phyloP scores from a whole-genome alignment of 1,284 basidiomycete species.

The Cutaneotrichosporon dermatis region DNA sequence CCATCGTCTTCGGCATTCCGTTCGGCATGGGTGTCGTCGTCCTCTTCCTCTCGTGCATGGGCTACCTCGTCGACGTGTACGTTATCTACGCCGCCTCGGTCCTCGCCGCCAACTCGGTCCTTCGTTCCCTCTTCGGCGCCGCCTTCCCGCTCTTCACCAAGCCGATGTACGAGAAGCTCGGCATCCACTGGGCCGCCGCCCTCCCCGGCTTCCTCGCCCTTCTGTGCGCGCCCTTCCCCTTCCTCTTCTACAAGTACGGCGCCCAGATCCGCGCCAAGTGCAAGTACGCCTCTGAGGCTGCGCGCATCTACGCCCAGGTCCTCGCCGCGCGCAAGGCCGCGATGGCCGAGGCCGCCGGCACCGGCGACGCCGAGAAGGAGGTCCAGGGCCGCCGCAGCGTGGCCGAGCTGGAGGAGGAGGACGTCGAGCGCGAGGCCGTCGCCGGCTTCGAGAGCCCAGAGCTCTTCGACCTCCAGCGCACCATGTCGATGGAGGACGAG shows the following conservation, averaged over 20 bases:
- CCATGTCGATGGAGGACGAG: slow-evolving; percentile 20
- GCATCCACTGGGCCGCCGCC: slow-evolving; percentile 63
- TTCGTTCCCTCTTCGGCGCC: slow-evolving; percentile 63
- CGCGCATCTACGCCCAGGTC: slow-evolving; percentile 35
- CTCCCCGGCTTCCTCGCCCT: slow-evolving; percentile 61
- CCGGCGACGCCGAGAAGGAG: slow-evolving; percentile 16
- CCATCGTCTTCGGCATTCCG: slow-evolving; percentile 57
- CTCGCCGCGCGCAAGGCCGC: slow-evolving; percentile 36
- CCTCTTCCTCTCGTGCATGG: slow-evolving; percentile 58
- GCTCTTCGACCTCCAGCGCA: slow-evolving; percentile 5
- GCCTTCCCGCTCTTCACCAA: slow-evolving; percentile 59
- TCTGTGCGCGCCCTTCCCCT: slow-evolving; percentile 57
- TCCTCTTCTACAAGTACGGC: slow-evolving; percentile 56
- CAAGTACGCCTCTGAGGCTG: slow-evolving; percentile 45
- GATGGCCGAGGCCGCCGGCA: slow-evolving; percentile 1
- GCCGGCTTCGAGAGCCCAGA: slow-evolving; percentile 1
- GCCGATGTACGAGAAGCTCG: slow-evolving; percentile 53
- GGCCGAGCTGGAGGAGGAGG: not conserved
- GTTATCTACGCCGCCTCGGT: slow-evolving; percentile 56
- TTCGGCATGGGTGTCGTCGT: slow-evolving; percentile 62
- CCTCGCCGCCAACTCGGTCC: slow-evolving; percentile 64
- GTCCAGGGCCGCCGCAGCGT: not conserved
- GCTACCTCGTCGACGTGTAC: slow-evolving; percentile 64
- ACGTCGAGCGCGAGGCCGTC: not conserved
- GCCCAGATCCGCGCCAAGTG: slow-evolving; percentile 58